Evolutionary conservation across 1,139 yeast genomes (phyloP), one percentile per base, ranked within the genome.

Genomic region (Candida mesenterica): DNA sequence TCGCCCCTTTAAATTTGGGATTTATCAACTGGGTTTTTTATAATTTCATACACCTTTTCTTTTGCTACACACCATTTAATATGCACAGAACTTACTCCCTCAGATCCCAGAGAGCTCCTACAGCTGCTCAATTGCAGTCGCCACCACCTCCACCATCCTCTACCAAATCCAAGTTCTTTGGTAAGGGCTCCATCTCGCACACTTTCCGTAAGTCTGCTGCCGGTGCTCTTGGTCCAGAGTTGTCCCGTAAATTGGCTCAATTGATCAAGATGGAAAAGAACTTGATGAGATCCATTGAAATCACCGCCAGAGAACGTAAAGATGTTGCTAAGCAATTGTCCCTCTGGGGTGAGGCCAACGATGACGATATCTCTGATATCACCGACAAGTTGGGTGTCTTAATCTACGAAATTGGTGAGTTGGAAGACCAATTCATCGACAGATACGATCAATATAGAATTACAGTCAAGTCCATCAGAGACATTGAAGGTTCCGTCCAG

Each of bases 31-130:
- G 16, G 13, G 23, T 7, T 18, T 32, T 24, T 29, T 36, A 32
- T 36, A 37, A 37, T 27, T 37, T 23, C 28, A 22, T 16, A 28
- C 23, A 13, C 27, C 13, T 37, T 37, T 31, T 33, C 29, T 31
- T 33, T 33, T 28, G 5, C 18, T 23, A 33, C 24, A 22, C 30
- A 33, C 38, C 40, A 34, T 25, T 5, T 17, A 25, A 5, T 13
- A 82, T 83, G 90, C 89, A 83, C 71, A 81, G 88, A 79, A 83
- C 94, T 18, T 83, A 83, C 62, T 83, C 92, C 24, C 71, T 83
- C 61, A 82, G 92, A 77, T 76, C 82, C 46, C 65, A 74, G 45
- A 81, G 88, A 67, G 88, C 89, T 34, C 90, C 90, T 49, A 82
- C 90, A 32, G 90, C 90, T 46, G 75, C 89, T 42, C 89, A 84